These are phyloP conservation scores for Hondaea fermentalgiana DNA, from an alignment of 108 stramenopile genomes.

Conservation along the genomic window DNA sequence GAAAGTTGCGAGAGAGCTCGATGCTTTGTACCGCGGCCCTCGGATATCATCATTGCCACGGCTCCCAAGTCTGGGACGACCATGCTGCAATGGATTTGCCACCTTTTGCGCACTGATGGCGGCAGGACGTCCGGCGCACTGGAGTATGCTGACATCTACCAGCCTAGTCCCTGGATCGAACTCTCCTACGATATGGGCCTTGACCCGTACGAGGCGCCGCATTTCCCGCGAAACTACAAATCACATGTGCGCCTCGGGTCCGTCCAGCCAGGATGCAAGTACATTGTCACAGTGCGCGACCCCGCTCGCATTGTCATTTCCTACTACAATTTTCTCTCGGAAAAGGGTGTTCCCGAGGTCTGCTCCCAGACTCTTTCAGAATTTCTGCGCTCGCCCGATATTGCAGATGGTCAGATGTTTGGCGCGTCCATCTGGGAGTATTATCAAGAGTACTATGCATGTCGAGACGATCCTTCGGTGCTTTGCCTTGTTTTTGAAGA, in stretches of 20 bases:
- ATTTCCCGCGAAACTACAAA: not conserved
- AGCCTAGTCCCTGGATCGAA: not conserved
- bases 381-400: not conserved
- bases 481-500: not conserved
- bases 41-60: not conserved
- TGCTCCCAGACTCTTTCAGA: not conserved
- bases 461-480: not conserved
- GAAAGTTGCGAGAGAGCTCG: not conserved
- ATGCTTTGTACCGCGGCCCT: not conserved
- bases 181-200: not conserved
- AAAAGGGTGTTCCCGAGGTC: not conserved
- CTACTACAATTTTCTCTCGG: not conserved
- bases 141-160: not conserved
- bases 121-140: not conserved
- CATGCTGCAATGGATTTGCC: not conserved
- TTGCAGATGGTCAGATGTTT: not conserved
- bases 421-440: not conserved
- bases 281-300: not conserved
- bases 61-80: not conserved
- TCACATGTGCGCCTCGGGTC: not conserved
- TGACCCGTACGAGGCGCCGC: not conserved
- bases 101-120: not conserved
- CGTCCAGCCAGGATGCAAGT: not conserved
- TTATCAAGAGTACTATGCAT: not conserved
- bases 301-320: not conserved